Evolutionary conservation across 1,284 basidiomycete genomes (phyloP).

Genomic region (Ceratobasidium sp.): DNA sequence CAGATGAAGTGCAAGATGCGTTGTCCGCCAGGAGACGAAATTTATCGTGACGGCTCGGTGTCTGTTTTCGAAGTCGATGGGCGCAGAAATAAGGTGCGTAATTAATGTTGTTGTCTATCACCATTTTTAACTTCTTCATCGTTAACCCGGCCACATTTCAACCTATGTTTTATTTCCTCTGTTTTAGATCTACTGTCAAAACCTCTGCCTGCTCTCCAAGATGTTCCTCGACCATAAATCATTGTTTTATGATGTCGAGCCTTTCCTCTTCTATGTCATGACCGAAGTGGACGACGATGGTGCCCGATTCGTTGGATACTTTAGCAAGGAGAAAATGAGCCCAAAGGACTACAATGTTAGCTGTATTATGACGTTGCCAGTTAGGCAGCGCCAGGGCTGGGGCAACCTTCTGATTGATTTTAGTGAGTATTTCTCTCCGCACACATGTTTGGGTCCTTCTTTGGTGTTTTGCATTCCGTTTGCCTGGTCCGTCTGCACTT

Average conservation of each 20-base stretch:
- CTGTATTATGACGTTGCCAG: slow-evolving; percentile 99
- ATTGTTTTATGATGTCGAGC: slow-evolving; percentile 99
- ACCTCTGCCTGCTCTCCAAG: slow-evolving; percentile 97
- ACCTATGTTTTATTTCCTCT: too few species aligned
- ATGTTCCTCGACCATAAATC: slow-evolving; percentile 99
- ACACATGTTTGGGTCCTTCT: slow-evolving; percentile 14
- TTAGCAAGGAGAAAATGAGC: slow-evolving; percentile 98
- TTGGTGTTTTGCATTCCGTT: not conserved
- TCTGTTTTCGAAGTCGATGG: slow-evolving; percentile 99
- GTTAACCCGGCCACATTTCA: not conserved
- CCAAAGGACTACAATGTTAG: slow-evolving; percentile 97
- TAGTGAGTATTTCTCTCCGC: slow-evolving; percentile 72
- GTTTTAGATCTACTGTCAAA: slow-evolving; percentile 94
- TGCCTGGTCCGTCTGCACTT: too few species aligned
- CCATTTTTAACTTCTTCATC: too few species aligned
- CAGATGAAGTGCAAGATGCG: slow-evolving; percentile 94
- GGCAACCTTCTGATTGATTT: slow-evolving; percentile 96
- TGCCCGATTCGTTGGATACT: slow-evolving; percentile 97
- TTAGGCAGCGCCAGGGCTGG: slow-evolving; percentile 94
- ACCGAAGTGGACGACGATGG: slow-evolving; percentile 91
- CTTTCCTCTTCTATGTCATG: slow-evolving; percentile 99
- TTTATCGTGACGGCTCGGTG: slow-evolving; percentile 89
- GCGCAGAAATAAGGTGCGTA: slow-evolving; percentile 89
- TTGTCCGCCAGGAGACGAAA: slow-evolving; percentile 98
- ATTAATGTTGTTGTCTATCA: not conserved